These are phyloP conservation scores for Cenchrus fungigraminus DNA, from an alignment of 176 grass and related monocot species.

Conservation along the genomic window DNA sequence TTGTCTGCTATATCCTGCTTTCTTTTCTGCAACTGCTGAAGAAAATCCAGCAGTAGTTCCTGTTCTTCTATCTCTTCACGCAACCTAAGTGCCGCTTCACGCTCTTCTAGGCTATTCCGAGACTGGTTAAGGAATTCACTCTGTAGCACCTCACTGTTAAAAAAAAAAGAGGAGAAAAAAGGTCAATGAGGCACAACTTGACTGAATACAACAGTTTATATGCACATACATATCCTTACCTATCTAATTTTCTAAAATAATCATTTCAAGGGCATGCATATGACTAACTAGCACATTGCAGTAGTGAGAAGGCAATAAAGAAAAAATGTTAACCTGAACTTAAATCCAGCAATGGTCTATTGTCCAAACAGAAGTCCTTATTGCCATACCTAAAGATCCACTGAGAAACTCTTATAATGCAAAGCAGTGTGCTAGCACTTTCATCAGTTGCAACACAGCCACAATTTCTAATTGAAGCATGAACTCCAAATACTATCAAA, in stretches of 20 bases:
- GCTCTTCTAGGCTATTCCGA: slow-evolving; percentile 75
- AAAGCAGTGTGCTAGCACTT: background rate
- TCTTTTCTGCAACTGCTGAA: slow-evolving; percentile 78
- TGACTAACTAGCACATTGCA: background rate
- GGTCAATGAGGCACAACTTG: slow-evolving; percentile 7
- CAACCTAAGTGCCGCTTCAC: slow-evolving; percentile 74
- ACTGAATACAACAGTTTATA: background rate
- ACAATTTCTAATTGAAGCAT: background rate
- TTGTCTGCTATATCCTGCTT: slow-evolving; percentile 77
- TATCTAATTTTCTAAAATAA: background rate
- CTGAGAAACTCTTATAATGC: background rate
- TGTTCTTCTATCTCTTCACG: slow-evolving; percentile 93
- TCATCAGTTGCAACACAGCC: background rate
- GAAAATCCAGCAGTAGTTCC: slow-evolving; percentile 84
- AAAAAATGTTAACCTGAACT: background rate
- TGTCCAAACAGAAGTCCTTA: background rate
- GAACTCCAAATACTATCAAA: background rate
- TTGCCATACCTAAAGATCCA: background rate
- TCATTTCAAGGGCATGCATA: background rate
- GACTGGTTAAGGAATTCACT: slow-evolving; percentile 90
- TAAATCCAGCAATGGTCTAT: slow-evolving; percentile 1
- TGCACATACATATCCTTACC: background rate
- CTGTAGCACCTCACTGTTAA: slow-evolving; percentile 78
- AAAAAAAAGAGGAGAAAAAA: background rate
- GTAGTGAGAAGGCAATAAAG: background rate